A percentile compares a stretch with the other conserved stretches of the same genome.
Evolutionary conservation across 345 rosid genomes (phyloP).

Genomic region (Citrus inodora): DNA sequence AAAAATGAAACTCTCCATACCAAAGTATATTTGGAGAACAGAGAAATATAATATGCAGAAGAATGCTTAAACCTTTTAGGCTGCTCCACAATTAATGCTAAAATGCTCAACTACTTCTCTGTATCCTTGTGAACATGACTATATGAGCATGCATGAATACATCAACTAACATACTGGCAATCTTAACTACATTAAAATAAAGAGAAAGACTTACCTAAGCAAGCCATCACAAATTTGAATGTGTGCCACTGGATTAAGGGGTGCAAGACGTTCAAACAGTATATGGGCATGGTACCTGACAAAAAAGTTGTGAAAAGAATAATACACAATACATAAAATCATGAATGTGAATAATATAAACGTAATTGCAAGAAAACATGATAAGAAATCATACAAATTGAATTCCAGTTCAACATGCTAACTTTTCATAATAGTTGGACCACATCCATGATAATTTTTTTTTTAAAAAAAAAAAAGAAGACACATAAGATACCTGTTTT

Average conservation of each 20-base stretch:
- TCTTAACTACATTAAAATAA: neutral
- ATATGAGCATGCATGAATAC: neutral
- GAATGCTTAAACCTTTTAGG: neutral
- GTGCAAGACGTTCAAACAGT: slow-evolving; percentile 74
- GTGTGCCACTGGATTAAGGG: slow-evolving; percentile 92
- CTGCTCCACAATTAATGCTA: neutral
- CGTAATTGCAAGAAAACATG: neutral
- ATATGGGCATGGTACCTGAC: slow-evolving; percentile 86
- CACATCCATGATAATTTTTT: neutral
- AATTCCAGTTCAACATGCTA: neutral
- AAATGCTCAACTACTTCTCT: neutral
- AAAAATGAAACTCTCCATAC: neutral
- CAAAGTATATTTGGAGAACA: neutral
- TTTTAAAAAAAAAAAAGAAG: neutral
- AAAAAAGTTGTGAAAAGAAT: slow-evolving; percentile 12
- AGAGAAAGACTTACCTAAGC: slow-evolving; percentile 52
- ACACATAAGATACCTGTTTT: neutral
- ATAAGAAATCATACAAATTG: neutral
- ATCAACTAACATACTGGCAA: neutral
- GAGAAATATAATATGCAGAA: neutral
- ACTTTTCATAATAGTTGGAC: neutral
- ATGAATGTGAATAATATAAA: neutral
- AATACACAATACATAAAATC: neutral
- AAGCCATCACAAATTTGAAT: slow-evolving; percentile 71
- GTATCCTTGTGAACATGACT: neutral